Conservation (phyloP, 495 filamentous ascomycete species). For the Thozetella sp. region DNA sequence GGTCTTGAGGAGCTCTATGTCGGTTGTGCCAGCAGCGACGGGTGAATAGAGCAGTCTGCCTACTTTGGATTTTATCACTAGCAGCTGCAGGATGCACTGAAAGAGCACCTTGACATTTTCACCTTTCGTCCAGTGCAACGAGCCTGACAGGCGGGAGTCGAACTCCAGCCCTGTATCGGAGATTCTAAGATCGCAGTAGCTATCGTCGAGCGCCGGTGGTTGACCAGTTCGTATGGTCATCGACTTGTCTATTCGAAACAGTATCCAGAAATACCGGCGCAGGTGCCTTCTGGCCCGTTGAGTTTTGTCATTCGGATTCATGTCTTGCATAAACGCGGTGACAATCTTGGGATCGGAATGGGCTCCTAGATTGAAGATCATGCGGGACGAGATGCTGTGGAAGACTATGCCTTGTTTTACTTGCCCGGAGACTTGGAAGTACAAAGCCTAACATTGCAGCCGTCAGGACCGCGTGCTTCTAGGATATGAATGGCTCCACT, state of each 20-base stretch:
- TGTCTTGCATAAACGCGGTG: background rate
- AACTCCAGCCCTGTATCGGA: background rate
- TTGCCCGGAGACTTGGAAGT: background rate
- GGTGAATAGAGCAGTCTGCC: background rate
- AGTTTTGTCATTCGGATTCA: background rate
- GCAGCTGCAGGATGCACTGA: background rate
- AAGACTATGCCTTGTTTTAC: background rate
- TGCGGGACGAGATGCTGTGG: background rate
- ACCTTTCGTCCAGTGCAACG: background rate
- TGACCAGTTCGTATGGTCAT: background rate
- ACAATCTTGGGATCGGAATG: background rate
- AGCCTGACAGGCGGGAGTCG: background rate
- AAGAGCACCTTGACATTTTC: background rate
- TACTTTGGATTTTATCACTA: background rate
- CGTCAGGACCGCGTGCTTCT: no score
- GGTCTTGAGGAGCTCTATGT: background rate
- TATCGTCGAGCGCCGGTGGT: background rate
- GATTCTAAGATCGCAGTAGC: background rate
- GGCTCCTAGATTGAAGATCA: background rate
- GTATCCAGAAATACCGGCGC: background rate
- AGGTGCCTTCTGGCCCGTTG: background rate
- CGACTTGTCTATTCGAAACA: background rate
- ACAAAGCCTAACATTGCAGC: background rate
- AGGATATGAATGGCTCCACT: background rate
- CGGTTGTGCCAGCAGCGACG: background rate